Percentiles rank a stretch among this genome's conserved stretches.
These are phyloP conservation scores for Neonectria sp. DNA, from an alignment of 2,329 filamentous ascomycete species.

Conservation along the genomic window DNA sequence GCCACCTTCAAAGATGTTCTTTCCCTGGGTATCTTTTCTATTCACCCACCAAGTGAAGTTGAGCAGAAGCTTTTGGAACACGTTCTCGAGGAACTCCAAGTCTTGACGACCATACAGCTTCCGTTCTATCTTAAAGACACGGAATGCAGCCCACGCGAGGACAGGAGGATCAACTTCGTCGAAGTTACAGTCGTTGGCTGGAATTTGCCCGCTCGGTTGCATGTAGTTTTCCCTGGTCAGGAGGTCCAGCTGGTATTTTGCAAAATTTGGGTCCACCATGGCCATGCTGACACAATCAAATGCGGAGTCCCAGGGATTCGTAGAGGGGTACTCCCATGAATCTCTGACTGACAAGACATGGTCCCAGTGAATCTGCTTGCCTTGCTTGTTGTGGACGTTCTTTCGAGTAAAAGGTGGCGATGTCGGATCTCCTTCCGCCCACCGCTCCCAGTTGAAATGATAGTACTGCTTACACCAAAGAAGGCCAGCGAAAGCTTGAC, in stretches of 20 bases:
- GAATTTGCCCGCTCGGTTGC: conserved; percentile 95
- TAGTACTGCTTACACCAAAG: conserved; percentile 99
- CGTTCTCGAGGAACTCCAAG: conserved; percentile 93
- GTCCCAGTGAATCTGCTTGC: conserved; percentile 95
- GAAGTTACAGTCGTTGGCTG: conserved; percentile 98
- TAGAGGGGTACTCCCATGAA: conserved; percentile 99
- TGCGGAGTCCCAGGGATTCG: conserved; percentile 96
- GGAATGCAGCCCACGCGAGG: conserved; percentile 95
- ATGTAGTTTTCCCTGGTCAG: conserved; percentile 99
- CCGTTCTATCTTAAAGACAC: conserved; percentile 97
- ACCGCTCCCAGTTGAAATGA: conserved; percentile 97
- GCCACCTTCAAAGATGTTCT: conserved; percentile 97
- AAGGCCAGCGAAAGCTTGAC: conserved; percentile 96
- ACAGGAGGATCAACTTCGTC: conserved; percentile 97
- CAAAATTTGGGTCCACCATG: conserved; percentile 98
- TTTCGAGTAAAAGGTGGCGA: conserved; percentile 87
- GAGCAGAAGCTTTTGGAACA: conserved; percentile 94
- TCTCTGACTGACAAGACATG: conserved; percentile 98
- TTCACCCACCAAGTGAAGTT: conserved; percentile 99
- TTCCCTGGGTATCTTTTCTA: conserved; percentile 92
- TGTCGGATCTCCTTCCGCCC: conserved; percentile 92
- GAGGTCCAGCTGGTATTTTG: conserved; percentile 96
- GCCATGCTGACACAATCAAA: conserved; percentile 97
- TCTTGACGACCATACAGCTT: conserved; percentile 97
- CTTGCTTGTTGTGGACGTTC: conserved; percentile 86